Conservation (phyloP, 1,284 basidiomycete genomes). For the Leccinum subrobustum region DNA sequence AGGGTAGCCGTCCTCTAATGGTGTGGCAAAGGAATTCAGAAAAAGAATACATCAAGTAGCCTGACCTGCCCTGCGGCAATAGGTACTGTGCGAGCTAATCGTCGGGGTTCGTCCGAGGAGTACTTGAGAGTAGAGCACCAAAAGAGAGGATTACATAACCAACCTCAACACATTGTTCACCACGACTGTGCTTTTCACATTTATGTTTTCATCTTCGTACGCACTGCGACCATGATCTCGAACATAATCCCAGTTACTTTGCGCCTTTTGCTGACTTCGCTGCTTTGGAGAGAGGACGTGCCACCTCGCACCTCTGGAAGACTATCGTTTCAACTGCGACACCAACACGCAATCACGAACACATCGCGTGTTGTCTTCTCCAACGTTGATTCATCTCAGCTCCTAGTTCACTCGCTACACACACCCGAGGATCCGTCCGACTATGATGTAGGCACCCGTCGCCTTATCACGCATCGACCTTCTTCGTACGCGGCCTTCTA, state of each 20-base stretch:
- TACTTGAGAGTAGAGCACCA: not conserved
- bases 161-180: not conserved
- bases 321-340: slow-evolving; percentile 61
- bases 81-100: not conserved
- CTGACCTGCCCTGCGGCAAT: not conserved
- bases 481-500: slow-evolving; percentile 46
- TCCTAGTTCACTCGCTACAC: slow-evolving; percentile 22
- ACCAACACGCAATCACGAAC: slow-evolving; percentile 55
- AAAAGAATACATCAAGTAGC: not conserved
- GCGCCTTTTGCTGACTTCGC: slow-evolving; percentile 26
- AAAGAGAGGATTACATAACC: not conserved
- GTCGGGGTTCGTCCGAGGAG: not conserved
- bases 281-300: slow-evolving; percentile 23
- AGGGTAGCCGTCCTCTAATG: not conserved
- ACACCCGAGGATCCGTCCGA: slow-evolving; percentile 29
- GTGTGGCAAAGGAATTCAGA: not conserved
- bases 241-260: slow-evolving; percentile 23
- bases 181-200: not conserved
- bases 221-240: slow-evolving; percentile 18
- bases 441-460: slow-evolving; percentile 39
- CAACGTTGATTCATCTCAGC: slow-evolving; percentile 40
- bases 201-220: slow-evolving; percentile 3
- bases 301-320: slow-evolving; percentile 25
- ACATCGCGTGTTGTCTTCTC: slow-evolving; percentile 54
- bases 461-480: slow-evolving; percentile 43